Base-by-base conservation (phyloP, 2,329 filamentous ascomycete species). In the Sclerotinia nivalis region DNA sequence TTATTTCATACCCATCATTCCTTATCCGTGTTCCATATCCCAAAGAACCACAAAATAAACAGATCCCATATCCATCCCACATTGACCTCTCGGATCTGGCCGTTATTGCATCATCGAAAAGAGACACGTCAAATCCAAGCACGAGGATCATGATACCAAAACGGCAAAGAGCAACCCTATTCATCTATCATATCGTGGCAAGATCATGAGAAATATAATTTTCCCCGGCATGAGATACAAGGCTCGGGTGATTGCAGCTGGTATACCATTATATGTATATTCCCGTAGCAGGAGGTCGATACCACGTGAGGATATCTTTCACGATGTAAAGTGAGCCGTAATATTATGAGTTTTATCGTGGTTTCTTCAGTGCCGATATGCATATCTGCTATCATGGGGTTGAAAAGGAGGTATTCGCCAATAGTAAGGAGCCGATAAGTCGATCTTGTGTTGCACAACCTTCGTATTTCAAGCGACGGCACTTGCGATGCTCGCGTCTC, bases 351-450 rank as follows among this genome's bases (percentile, higher is more conserved):
- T 18, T 31, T 0, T 20, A 9, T 22, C 9, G 28, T 0, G 10
- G 1, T 4, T 22, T 2, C 13, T 28, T 5, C 7, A 0, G 20
- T 40, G 2, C 0, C 22, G 10, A 31, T 12, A 0, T 5, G 4
- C 4, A 7, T 40, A 9, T n/a, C 22, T n/a, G 7, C 12, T 9
- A 5, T 58, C 12, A 37, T n/a, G 20, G 2, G n/a, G 6, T 5
- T 15, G 4, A 10, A n/a, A 58, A n/a, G 13, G 8, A 37, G 12
- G 15, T 1, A n/a, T 37, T 8, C 0, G 31, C 20, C 7, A 15
- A 1, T n/a, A 20, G 10, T 1, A 12, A 10, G 8, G 22, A 37
- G 31, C 54, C 12, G 40, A 43, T 43, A 43, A 43, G 5, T 43
- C 20, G 22, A 13, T 40, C 12, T 49, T 58, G 55, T 37, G 55